Evolutionary conservation across 2,329 filamentous ascomycete species (phyloP).

Genomic region (Diaporthe sp.): DNA sequence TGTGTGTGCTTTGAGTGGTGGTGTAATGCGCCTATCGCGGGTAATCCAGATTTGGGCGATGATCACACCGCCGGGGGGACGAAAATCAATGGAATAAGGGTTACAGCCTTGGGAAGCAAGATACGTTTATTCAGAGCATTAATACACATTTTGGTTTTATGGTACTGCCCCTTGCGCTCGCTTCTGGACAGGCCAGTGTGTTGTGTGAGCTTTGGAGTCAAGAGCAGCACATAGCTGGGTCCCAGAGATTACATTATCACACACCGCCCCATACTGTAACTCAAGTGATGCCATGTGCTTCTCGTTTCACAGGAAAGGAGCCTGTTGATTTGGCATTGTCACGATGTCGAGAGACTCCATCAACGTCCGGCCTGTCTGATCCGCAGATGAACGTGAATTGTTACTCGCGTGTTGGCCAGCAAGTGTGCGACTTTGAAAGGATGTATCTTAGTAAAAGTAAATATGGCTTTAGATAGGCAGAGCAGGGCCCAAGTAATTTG

Average conservation of each 20-base stretch:
- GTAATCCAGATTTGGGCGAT: not conserved
- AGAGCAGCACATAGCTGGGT: not conserved
- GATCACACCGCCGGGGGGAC: not conserved
- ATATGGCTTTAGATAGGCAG: not conserved
- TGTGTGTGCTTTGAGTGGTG: not conserved
- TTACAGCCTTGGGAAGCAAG: not conserved
- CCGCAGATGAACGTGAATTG: not conserved
- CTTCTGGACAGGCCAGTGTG: not conserved
- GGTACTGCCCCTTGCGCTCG: not conserved
- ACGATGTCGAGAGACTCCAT: not conserved
- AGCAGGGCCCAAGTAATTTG: not conserved
- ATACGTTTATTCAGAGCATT: not conserved
- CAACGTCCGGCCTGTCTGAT: not conserved
- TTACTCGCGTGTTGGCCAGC: not conserved
- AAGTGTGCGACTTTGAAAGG: not conserved
- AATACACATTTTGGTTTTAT: not conserved
- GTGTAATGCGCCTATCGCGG: not conserved
- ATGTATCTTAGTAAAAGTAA: not conserved
- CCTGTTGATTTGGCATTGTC: not conserved
- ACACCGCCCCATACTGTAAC: too few species aligned
- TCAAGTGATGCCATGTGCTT: too few species aligned
- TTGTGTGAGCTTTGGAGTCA: too few species aligned
- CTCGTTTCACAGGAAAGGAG: not conserved
- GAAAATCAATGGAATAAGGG: not conserved
- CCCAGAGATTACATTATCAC: too few species aligned